phyloP scores from a whole-genome alignment of 2,329 filamentous ascomycete species.

The Elsinoe perseae region DNA sequence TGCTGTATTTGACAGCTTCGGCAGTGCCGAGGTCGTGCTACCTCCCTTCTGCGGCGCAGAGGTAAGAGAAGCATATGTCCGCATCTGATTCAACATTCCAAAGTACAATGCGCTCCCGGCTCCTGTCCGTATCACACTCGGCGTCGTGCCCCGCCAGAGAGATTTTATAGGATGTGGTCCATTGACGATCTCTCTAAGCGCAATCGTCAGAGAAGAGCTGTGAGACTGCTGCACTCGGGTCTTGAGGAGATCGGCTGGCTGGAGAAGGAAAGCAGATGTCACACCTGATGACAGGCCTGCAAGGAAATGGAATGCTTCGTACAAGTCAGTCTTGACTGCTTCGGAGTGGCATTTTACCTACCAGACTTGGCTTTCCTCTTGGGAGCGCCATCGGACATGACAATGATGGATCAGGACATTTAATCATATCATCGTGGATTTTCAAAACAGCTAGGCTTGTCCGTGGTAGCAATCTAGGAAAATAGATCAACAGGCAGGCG shows the following conservation, averaged over 20 bases:
- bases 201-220: constrained; percentile 55
- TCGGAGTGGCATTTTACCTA: constrained; percentile 5
- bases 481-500: too few species aligned
- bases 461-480: too few species aligned
- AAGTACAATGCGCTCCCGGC: constrained; percentile 94
- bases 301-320: constrained; percentile 70
- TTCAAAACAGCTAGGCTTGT: too few species aligned
- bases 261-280: constrained; percentile 79
- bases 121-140: constrained; percentile 87
- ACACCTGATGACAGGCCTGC: constrained; percentile 84
- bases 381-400: constrained; percentile 20
- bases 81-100: constrained; percentile 62
- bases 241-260: constrained; percentile 93
- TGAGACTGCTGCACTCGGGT: constrained; percentile 88
- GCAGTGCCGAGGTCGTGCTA: constrained; percentile 42
- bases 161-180: constrained; percentile 59
- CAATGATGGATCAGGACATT: background rate
- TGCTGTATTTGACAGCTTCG: constrained; percentile 71
- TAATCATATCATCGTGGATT: background rate
- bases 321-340: background rate
- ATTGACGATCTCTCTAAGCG: constrained; percentile 61
- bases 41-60: constrained; percentile 27
- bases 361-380: constrained; percentile 20
- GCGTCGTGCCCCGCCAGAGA: constrained; percentile 88
- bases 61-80: constrained; percentile 35